Conservation (phyloP, 768 basidiomycete species). For the Leccinellum albellum region DNA sequence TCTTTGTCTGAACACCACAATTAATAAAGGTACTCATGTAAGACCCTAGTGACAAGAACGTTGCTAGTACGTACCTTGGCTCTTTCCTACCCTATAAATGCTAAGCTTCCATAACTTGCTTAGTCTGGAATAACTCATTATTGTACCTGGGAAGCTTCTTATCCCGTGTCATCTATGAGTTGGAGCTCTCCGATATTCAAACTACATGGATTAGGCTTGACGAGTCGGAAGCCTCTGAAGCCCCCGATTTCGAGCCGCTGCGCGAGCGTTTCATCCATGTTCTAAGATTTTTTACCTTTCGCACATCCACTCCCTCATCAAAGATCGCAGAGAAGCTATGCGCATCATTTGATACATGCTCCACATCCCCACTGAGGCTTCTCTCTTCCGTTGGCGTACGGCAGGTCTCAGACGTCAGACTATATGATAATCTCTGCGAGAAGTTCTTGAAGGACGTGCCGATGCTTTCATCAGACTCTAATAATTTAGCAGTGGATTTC, state of each 20-base stretch:
- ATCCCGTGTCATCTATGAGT: neutral
- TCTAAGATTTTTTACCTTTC: neutral
- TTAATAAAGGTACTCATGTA: neutral
- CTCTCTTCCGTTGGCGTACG: neutral
- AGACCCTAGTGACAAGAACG: slow-evolving; percentile 21
- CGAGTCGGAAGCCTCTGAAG: neutral
- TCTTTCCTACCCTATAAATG: too few relatives aligned
- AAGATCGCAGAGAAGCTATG: neutral
- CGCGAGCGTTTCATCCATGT: neutral
- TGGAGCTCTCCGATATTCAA: neutral
- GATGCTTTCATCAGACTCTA: slow-evolving; percentile 56
- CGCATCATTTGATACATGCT: neutral
- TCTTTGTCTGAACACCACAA: neutral
- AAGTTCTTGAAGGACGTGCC: slow-evolving; percentile 59
- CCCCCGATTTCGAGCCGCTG: neutral
- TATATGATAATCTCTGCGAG: neutral
- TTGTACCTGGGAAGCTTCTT: neutral
- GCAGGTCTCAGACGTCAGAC: neutral
- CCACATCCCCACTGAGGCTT: neutral
- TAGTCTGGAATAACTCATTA: neutral
- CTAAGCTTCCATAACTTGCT: neutral
- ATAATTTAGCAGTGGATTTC: slow-evolving; percentile 52
- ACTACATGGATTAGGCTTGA: neutral
- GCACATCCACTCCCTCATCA: neutral
- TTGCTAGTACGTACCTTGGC: slow-evolving; percentile 47